Evolutionary conservation across 257 asterid species (phyloP).

Genomic region (Gynochthodes officinalis): DNA sequence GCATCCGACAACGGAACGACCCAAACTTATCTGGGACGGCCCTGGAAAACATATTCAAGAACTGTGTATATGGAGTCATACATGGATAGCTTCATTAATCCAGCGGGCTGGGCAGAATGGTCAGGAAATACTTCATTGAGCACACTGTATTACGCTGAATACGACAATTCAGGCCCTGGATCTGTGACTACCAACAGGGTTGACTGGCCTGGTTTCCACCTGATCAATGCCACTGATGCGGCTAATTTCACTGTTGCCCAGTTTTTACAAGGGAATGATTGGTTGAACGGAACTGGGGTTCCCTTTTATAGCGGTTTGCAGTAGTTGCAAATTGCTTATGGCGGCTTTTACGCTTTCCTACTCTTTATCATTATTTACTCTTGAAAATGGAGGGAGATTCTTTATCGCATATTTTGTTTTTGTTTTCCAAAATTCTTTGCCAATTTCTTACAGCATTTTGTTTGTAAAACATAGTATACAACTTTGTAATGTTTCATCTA

Average conservation of each 20-base stretch:
- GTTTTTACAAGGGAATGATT: constrained; percentile 43
- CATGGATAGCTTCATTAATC: constrained; percentile 35
- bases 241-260: constrained; percentile 48
- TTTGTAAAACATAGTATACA: too few relatives aligned
- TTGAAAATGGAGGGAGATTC: too few relatives aligned
- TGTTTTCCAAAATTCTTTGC: too few relatives aligned
- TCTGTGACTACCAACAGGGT: constrained; percentile 40
- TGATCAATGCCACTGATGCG: constrained; percentile 41
- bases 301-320: constrained; percentile 38
- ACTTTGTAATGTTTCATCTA: too few relatives aligned
- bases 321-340: neutral
- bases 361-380: too few relatives aligned
- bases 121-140: constrained; percentile 47
- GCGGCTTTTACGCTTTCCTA: neutral
- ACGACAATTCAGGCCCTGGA: constrained; percentile 50
- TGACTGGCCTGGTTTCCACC: constrained; percentile 55
- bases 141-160: constrained; percentile 67
- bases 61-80: constrained; percentile 51
- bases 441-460: too few relatives aligned
- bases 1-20: constrained; percentile 14
- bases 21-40: constrained; percentile 57
- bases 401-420: too few relatives aligned
- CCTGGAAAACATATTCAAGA: constrained; percentile 66
- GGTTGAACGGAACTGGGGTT: constrained; percentile 52
- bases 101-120: constrained; percentile 61